Percentiles rank a stretch among this genome's conserved stretches.
Evolutionary conservation across 768 basidiomycete species (phyloP).

Genomic region (Tylopilus rubrobrunneus): DNA sequence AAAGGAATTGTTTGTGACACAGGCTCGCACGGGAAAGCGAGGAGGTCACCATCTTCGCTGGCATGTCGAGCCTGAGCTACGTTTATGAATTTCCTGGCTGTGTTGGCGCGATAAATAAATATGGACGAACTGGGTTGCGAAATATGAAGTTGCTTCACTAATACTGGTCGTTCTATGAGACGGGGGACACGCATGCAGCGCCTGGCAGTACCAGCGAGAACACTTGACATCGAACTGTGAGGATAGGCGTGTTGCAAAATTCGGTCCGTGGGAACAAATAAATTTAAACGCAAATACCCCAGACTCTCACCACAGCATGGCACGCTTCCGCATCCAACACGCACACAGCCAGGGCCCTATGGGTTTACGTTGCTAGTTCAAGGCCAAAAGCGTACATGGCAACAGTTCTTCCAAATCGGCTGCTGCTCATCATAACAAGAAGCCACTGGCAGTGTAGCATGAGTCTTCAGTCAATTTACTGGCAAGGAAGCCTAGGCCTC

Average conservation of each 20-base stretch:
- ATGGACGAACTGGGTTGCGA: slow-evolving; percentile 23
- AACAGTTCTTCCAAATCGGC: too few relatives aligned
- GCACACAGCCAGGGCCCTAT: not conserved
- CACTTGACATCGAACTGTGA: slow-evolving; percentile 6
- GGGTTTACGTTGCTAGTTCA: too few relatives aligned
- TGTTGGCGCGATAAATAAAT: not conserved
- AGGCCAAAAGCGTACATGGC: too few relatives aligned
- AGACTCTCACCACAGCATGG: too few relatives aligned
- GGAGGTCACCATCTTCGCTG: slow-evolving; percentile 8
- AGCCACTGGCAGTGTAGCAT: too few relatives aligned
- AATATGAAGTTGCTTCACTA: slow-evolving; percentile 14
- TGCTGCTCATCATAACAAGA: not conserved
- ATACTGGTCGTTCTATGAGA: slow-evolving; percentile 4
- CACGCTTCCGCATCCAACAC: not conserved
- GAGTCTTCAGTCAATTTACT: too few relatives aligned
- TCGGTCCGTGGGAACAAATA: slow-evolving; percentile 4
- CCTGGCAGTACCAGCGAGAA: slow-evolving; percentile 10
- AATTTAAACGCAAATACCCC: slow-evolving; percentile 10
- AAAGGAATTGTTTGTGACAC: not conserved
- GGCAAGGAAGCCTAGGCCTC: not conserved
- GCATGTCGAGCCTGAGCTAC: slow-evolving; percentile 19
- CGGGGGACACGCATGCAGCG: slow-evolving; percentile 3
- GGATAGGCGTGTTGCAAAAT: not conserved
- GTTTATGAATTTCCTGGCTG: not conserved
- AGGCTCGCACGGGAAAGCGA: slow-evolving; percentile 6